These are phyloP conservation scores for Trametes villosa DNA, from an alignment of 768 basidiomycete genomes.

Conservation along the genomic window DNA sequence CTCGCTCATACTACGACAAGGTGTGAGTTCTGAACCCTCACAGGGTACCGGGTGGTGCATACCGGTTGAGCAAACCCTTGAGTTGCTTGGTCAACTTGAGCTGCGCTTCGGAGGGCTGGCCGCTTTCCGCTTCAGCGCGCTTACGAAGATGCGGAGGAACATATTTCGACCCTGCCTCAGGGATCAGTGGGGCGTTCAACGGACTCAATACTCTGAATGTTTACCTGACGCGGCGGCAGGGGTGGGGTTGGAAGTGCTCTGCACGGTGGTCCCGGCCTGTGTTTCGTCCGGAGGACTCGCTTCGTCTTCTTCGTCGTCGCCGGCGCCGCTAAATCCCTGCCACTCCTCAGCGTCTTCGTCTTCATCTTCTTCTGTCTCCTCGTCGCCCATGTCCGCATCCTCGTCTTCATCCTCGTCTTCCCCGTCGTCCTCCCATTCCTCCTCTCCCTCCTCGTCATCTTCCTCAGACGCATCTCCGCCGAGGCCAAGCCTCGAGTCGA, in stretches of 20 bases:
- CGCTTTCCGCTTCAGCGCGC: conserved; percentile 42
- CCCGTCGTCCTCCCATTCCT: conserved; percentile 23
- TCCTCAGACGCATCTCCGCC: not conserved
- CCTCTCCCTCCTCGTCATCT: conserved; percentile 6
- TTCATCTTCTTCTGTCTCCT: conserved; percentile 28
- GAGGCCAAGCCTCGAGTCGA: conserved; percentile 21
- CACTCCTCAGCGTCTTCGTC: conserved; percentile 37
- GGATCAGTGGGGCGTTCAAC: not conserved
- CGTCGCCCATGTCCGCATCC: conserved; percentile 29
- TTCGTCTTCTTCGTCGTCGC: not conserved
- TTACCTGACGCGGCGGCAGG: not conserved
- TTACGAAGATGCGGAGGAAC: conserved; percentile 82
- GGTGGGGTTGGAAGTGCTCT: not conserved
- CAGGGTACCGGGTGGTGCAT: conserved; percentile 17
- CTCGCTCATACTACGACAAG: conserved; percentile 76
- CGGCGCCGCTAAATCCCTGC: conserved; percentile 27
- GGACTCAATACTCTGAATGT: too few relatives aligned
- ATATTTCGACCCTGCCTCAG: conserved; percentile 53
- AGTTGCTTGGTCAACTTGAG: conserved; percentile 72
- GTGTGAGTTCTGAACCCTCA: not conserved
- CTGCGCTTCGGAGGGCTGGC: conserved; percentile 40
- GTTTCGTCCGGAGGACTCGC: not conserved
- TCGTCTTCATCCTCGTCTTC: conserved; percentile 29
- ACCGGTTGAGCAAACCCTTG: conserved; percentile 91
- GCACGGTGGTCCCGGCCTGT: not conserved